phyloP scores from a whole-genome alignment of 2,329 filamentous ascomycete species.

The Pseudopyrenochaeta lycopersici region DNA sequence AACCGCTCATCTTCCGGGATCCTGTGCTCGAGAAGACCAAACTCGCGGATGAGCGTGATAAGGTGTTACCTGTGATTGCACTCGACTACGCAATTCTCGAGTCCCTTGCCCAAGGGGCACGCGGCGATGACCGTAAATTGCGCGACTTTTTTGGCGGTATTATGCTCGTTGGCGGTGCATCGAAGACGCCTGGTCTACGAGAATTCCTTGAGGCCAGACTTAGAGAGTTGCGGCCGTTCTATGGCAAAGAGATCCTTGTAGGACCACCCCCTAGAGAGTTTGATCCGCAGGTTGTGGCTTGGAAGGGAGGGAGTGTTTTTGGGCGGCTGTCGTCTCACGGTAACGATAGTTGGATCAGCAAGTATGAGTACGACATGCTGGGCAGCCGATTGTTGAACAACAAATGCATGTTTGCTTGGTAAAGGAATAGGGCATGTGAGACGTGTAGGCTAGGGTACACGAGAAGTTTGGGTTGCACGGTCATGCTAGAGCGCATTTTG shows the following conservation, averaged over 20 bases:
- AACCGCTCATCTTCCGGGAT: constrained; percentile 50
- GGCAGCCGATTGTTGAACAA: constrained; percentile 77
- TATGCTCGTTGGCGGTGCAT: constrained; percentile 50
- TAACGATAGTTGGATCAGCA: constrained; percentile 95
- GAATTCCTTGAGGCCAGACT: constrained; percentile 84
- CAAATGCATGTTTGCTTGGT: constrained; percentile 55
- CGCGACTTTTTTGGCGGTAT: constrained; percentile 73
- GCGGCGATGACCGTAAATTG: constrained; percentile 90
- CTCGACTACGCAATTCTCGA: constrained; percentile 91
- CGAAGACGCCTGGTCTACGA: constrained; percentile 72
- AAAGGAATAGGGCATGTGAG: constrained; percentile 6
- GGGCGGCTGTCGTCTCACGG: constrained; percentile 79
- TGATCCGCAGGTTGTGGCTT: constrained; percentile 95
- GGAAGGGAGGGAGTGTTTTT: constrained; percentile 98
- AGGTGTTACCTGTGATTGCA: constrained; percentile 81
- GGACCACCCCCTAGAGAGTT: constrained; percentile 84
- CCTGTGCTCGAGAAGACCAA: constrained; percentile 60
- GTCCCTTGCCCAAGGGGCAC: constrained; percentile 85
- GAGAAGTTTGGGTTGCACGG: neutral
- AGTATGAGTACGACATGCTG: constrained; percentile 85
- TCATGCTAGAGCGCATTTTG: neutral
- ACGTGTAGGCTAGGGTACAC: neutral
- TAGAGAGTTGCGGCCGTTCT: constrained; percentile 69
- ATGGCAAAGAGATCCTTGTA: constrained; percentile 72
- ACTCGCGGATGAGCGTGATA: constrained; percentile 74